Base-by-base conservation (phyloP, 345 rosid species). In the Toxicodendron radicans region DNA sequence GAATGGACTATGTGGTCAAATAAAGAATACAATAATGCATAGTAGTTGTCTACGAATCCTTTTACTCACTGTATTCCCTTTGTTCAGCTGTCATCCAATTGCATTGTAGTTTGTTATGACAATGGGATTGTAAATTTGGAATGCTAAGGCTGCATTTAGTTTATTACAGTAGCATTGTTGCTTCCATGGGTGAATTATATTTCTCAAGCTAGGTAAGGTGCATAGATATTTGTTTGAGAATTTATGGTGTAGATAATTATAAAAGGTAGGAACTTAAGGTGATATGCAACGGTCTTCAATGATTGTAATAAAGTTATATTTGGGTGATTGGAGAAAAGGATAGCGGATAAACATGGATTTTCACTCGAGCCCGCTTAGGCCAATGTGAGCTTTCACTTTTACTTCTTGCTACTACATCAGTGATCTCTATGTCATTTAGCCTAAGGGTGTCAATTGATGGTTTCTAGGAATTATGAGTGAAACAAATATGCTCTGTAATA, bases 191-290 rank as follows among this genome's bases (percentile, higher is more conserved):
- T 53, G 43, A 11, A 41, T 14, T 60, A 45, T 61, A 30, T 43
- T 56, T 69, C 67, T 53, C 62, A 33, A 35, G 75, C 41, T 38
- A 38, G 43, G 43, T 38, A 27, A 58, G 51, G 58, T 20, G 27
- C 51, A 46, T 33, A 68, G n/a, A 17, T 72, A 14, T 70, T 6
- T 38, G 43, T 38, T 38, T 72, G 80, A 72, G 48, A 59, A 60
- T 58, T 49, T 35, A 33, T 51, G 33, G 66, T 3, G 64, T 33
- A 32, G 54, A 48, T 57, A 59, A 58, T 30, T 38, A 21, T 33
- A 38, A 7, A 70, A 72, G 64, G 43, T 56, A 56, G 64, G 70
- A 61, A 57, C 30, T 33, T 27, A 3, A 60, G 20, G 52, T n/a
- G 6, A 64, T 65, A 51, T 17, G 18, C 62, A 51, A 21, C 30